Evolutionary conservation across 805 yeast genomes (phyloP).

Genomic region (Yamadazyma olivae): DNA sequence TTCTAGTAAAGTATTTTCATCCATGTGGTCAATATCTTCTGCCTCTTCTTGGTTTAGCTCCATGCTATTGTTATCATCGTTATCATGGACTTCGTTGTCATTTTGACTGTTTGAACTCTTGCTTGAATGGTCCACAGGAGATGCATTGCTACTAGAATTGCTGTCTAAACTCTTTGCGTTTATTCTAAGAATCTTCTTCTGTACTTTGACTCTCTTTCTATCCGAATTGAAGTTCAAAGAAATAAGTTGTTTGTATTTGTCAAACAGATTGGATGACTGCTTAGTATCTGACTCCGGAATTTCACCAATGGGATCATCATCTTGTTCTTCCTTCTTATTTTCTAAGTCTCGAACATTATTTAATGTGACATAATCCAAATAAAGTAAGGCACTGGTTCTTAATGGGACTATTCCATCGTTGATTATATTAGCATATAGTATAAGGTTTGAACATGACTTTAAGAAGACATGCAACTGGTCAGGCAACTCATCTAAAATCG

Average conservation of each 20-base stretch:
- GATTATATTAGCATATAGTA: constrained; percentile 42
- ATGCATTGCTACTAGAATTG: background rate
- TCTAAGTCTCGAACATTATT: constrained; percentile 35
- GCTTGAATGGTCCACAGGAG: background rate
- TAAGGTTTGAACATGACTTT: constrained; percentile 27
- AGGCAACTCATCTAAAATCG: constrained; percentile 39
- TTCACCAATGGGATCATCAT: constrained; percentile 21
- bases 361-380: constrained; percentile 41
- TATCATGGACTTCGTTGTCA: constrained; percentile 9
- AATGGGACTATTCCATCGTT: constrained; percentile 47
- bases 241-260: constrained; percentile 16
- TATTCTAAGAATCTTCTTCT: constrained; percentile 18
- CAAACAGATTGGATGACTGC: constrained; percentile 2
- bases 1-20: constrained; percentile 6
- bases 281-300: constrained; percentile 21
- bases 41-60: constrained; percentile 12
- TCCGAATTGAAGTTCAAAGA: constrained; percentile 16
- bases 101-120: background rate
- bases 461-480: constrained; percentile 34
- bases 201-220: constrained; percentile 10
- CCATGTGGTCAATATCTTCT: constrained; percentile 8
- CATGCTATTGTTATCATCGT: constrained; percentile 7
- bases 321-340: constrained; percentile 9
- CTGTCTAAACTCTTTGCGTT: constrained; percentile 21
- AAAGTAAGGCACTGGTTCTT: constrained; percentile 40